Percentiles rank a stretch among this genome's conserved stretches.
These are phyloP conservation scores for Trametes sanguinea DNA, from an alignment of 768 basidiomycete genomes.

Conservation along the genomic window DNA sequence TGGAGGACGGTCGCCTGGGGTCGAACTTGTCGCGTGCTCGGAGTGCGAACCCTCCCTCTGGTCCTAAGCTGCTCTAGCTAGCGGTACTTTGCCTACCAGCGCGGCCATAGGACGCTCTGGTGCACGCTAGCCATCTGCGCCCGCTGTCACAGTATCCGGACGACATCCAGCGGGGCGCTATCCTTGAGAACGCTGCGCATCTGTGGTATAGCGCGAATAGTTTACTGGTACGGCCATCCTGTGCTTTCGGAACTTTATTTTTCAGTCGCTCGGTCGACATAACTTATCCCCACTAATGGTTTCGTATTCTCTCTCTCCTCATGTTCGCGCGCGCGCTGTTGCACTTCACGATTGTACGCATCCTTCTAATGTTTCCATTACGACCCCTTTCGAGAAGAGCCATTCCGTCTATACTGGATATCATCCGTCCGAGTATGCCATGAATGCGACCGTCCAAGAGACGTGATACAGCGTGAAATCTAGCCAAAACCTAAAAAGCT, in stretches of 20 bases:
- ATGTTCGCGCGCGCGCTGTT: neutral
- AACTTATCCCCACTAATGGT: slow-evolving; percentile 24
- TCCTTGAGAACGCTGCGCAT: neutral
- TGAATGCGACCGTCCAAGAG: slow-evolving; percentile 4
- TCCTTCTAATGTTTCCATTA: slow-evolving; percentile 18
- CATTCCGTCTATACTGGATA: neutral
- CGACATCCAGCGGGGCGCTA: neutral
- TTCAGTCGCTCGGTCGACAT: slow-evolving; percentile 25
- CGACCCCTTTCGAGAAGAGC: neutral
- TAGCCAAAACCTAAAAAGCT: neutral
- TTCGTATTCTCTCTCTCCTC: slow-evolving; percentile 3
- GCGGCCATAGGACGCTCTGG: neutral
- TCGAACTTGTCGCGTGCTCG: slow-evolving; percentile 60
- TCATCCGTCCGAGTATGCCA: neutral
- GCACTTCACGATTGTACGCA: slow-evolving; percentile 13
- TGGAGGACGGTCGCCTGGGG: slow-evolving; percentile 52
- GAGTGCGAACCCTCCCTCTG: slow-evolving; percentile 33
- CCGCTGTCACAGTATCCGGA: neutral
- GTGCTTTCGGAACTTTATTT: slow-evolving; percentile 7
- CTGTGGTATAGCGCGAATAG: neutral
- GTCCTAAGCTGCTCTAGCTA: slow-evolving; percentile 17
- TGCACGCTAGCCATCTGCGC: neutral
- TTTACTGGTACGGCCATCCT: slow-evolving; percentile 2
- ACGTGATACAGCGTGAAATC: slow-evolving; percentile 2
- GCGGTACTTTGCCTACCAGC: neutral